Evolutionary conservation across 257 asterid genomes (phyloP), one percentile per base, ranked within the genome.

Genomic region (Solanum sejunctum): DNA sequence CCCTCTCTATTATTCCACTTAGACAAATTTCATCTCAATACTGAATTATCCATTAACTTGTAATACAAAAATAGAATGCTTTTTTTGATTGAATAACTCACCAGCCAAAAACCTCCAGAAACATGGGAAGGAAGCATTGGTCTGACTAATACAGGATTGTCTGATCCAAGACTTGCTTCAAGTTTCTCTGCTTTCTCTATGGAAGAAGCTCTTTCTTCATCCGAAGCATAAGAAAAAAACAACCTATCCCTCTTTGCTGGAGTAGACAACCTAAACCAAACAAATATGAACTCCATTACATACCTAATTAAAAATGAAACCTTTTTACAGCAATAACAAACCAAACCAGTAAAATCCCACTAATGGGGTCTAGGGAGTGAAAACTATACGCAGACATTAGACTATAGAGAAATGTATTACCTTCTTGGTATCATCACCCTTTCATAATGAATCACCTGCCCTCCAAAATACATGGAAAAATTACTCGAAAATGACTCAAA

Each of bases 101-200:
- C 99, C 97, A 96, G 93, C 98, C 99, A 96, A 87, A 95, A 96
- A 10, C 99, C 97, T 56, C 99, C 98, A 83, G 97, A 93, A 43
- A 96, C 99, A 86, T 96, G 98, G 70, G 99, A 96, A 21, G 93
- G 99, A 57, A 95, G 98, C 98, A 96, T 95, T 45, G 98, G 84
- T 80, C 89, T 92, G 63, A 93, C 92, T 70, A 96, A 93, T 1
- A 89, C 41, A 8, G 95, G 98, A 60, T 86, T 69, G 18, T 85
- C 91, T 43, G 91, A 80, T 39, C 91, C 97, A 43, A 96, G 87
- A 81, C 80, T 85, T 41, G 91, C 86, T 85, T 93, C 96, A 41
- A 89, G 58, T 61, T 92, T 91, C 89, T 93, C 92, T 3, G 98
- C 99, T 90, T 88, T 94, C 87, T 84, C 85, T 10, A 85, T 85